Evolutionary conservation across 768 basidiomycete species (phyloP).

Genomic region (Tylopilus subfusipes): DNA sequence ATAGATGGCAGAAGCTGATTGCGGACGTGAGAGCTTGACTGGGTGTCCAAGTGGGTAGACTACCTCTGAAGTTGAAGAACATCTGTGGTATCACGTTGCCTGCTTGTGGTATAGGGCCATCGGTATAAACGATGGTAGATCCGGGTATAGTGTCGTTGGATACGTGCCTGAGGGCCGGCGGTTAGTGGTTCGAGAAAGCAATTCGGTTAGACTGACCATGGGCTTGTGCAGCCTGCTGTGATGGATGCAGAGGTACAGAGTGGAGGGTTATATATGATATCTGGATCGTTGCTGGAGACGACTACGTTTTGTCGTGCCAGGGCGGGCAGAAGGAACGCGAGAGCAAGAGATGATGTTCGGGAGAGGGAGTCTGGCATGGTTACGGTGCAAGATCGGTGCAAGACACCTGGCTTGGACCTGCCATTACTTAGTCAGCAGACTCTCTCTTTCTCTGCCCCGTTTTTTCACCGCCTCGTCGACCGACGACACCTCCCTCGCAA

Average conservation of each 20-base stretch:
- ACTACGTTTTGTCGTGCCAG: slow-evolving; percentile 23
- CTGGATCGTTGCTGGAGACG: slow-evolving; percentile 19
- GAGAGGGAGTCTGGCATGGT: slow-evolving; percentile 25
- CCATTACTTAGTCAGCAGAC: background rate
- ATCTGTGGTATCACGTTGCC: slow-evolving; percentile 51
- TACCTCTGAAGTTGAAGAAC: slow-evolving; percentile 56
- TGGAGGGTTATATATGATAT: slow-evolving; percentile 30
- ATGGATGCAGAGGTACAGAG: slow-evolving; percentile 16
- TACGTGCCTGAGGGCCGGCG: slow-evolving; percentile 19
- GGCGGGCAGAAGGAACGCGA: slow-evolving; percentile 7
- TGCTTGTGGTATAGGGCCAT: slow-evolving; percentile 41
- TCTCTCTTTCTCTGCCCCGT: background rate
- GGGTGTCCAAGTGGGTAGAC: background rate
- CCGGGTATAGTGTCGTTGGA: slow-evolving; percentile 15
- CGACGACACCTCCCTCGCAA: too few relatives aligned
- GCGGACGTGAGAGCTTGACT: slow-evolving; percentile 3
- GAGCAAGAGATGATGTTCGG: slow-evolving; percentile 9
- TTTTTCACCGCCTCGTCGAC: background rate
- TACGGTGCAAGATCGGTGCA: slow-evolving; percentile 2
- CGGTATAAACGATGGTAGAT: slow-evolving; percentile 31
- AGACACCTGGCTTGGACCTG: too few relatives aligned
- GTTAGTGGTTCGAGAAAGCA: background rate
- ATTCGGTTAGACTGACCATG: slow-evolving; percentile 16
- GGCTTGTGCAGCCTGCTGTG: slow-evolving; percentile 19
- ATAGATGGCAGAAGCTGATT: slow-evolving; percentile 42